Base-by-base conservation (phyloP, 192 early-diverging fungal genomes). In the Spizellomyces punctatus region DNA sequence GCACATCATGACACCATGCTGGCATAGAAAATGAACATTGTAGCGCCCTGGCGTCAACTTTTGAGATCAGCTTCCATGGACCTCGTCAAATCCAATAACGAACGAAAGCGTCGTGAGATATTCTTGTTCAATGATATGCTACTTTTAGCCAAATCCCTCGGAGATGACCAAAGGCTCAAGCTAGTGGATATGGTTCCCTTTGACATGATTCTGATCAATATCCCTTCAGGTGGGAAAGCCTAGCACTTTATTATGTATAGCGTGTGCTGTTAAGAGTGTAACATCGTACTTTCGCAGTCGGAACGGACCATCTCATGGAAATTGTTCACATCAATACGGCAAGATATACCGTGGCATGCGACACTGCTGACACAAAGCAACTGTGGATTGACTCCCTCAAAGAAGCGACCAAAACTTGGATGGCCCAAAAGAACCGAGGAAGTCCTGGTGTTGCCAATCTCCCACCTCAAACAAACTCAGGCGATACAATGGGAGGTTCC, bases 71-170 rank as follows among this genome's bases (percentile, higher is more conserved):
- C 80, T 21, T 42, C 67, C 14, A 58, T 86, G 42, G 81, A 83
- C 22, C 56, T 84, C 43, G 27, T 81, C 12, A 76, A 69, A 27
- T 42, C 74, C 5, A 36, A 68, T 22, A 79, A 74, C 14, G 79
- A 81, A 12, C 61, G 74, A 4, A 81, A 83, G 46, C 65, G 67
- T 61, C 69, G 85, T 42, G 83, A 86, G 70, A 22, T 85, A n/a
- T 86, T 78, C 68, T 61, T 86, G 10, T 86, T 86, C 67, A 86
- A 82, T 70, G 85, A 86, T 63, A 79, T 85, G 74, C 55, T 86
- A 21, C 22, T 86, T 17, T n/a, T 86, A n/a, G 79, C 83, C 27
- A 86, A 85, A 57, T 63, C 55, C 50, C 16, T 64, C 9, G 73
- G 60, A n/a, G 78, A 79, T 16, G 78, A 67, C n/a, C 59, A 83